phyloP scores from a whole-genome alignment of 805 yeast genomes.

The Candida pseudoglaebosa region DNA sequence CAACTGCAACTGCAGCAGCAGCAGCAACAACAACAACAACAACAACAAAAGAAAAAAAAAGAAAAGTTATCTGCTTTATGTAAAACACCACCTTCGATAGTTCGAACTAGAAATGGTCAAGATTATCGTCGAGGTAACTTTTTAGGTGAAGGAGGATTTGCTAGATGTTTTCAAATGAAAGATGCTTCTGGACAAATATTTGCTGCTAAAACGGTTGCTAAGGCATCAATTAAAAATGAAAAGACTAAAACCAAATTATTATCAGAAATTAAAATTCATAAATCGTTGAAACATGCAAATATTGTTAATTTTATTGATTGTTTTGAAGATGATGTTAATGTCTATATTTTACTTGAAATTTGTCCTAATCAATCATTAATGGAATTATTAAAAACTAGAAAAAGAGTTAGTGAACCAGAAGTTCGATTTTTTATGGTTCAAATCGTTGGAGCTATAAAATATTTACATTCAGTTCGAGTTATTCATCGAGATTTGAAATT shows the following conservation, averaged over 20 bases:
- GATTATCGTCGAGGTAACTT: slow-evolving; percentile 88
- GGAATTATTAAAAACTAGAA: slow-evolving; percentile 86
- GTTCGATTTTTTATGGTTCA: slow-evolving; percentile 87
- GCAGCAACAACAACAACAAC: slow-evolving; percentile 19
- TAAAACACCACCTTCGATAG: slow-evolving; percentile 94
- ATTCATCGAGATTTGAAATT: slow-evolving; percentile 94
- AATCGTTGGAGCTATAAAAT: slow-evolving; percentile 88
- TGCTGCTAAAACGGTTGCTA: slow-evolving; percentile 98
- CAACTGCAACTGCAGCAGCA: slow-evolving; percentile 9
- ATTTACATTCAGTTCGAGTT: slow-evolving; percentile 87
- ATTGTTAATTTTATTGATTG: slow-evolving; percentile 93
- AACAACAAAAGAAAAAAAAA: slow-evolving; percentile 60
- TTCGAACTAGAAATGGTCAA: slow-evolving; percentile 79
- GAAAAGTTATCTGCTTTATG: slow-evolving; percentile 88
- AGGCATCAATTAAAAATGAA: slow-evolving; percentile 85
- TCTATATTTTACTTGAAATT: slow-evolving; percentile 87
- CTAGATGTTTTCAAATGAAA: slow-evolving; percentile 95
- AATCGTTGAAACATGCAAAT: slow-evolving; percentile 81
- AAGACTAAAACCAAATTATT: slow-evolving; percentile 83
- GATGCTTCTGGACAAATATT: slow-evolving; percentile 81
- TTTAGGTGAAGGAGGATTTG: slow-evolving; percentile 98
- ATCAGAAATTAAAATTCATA: slow-evolving; percentile 94
- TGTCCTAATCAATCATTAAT: slow-evolving; percentile 93
- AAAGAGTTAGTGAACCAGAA: slow-evolving; percentile 85
- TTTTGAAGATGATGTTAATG: slow-evolving; percentile 94